Conservation (phyloP, 176 grass and related monocot genomes). For the Chloris gayana region DNA sequence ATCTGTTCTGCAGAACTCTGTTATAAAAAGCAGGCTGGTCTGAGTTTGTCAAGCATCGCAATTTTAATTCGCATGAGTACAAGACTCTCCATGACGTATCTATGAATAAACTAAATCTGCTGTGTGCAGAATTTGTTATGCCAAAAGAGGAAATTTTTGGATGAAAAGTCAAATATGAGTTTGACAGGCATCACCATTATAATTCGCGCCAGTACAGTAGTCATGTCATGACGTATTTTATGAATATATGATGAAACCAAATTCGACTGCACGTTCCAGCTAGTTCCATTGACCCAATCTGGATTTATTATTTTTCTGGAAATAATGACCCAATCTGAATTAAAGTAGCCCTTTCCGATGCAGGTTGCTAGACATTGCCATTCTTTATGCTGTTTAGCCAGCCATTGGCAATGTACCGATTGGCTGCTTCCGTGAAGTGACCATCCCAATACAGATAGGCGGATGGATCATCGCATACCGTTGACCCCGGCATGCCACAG, state of each 20-base stretch:
- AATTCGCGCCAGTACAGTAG: background rate
- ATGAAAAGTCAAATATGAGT: background rate
- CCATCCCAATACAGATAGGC: conserved; percentile 53
- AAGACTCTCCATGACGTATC: too few species aligned
- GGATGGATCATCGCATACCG: conserved; percentile 47
- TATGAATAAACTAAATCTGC: too few species aligned
- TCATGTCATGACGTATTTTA: background rate
- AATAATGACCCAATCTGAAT: background rate
- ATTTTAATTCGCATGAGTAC: too few species aligned
- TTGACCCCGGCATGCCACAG: conserved; percentile 39
- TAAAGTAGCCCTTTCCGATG: background rate
- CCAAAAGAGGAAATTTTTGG: too few species aligned
- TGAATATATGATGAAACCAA: too few species aligned
- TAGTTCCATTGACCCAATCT: background rate
- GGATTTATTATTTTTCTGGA: too few species aligned
- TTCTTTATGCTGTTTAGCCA: conserved; percentile 44
- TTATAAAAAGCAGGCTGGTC: too few species aligned
- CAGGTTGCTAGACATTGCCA: background rate
- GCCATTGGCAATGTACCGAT: conserved; percentile 37
- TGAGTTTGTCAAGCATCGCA: too few species aligned
- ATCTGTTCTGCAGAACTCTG: too few species aligned
- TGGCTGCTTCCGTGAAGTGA: conserved; percentile 51
- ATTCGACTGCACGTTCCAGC: background rate
- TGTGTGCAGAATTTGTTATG: too few species aligned
- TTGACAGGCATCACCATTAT: background rate